These are phyloP conservation scores for Eutypa lata DNA, from an alignment of 2,329 filamentous ascomycete species.

Conservation along the genomic window DNA sequence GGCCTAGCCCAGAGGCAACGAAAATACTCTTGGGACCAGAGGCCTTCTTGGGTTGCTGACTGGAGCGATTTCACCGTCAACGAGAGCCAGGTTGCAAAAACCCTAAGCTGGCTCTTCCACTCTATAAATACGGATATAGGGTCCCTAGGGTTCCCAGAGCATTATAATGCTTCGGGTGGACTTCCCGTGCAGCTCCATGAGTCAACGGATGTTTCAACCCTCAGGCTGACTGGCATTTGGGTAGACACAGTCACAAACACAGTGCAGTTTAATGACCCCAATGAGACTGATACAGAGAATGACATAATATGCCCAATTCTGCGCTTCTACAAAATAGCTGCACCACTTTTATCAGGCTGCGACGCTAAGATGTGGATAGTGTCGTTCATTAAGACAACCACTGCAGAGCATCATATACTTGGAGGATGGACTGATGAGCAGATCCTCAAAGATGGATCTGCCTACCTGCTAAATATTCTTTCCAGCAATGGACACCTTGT, in stretches of 20 bases:
- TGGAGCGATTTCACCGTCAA: background rate
- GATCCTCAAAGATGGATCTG: background rate
- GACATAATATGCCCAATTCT: too few relatives aligned
- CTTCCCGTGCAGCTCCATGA: background rate
- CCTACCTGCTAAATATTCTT: background rate
- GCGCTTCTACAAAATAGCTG: too few relatives aligned
- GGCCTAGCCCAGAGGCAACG: background rate
- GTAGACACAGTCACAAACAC: background rate
- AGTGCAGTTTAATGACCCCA: background rate
- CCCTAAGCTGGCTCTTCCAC: background rate
- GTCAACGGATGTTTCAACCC: background rate
- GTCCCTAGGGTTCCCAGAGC: background rate
- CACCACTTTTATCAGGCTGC: too few relatives aligned
- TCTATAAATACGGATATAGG: background rate
- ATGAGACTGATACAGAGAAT: background rate
- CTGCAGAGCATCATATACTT: conserved; percentile 3
- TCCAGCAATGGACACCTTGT: background rate
- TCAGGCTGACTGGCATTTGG: background rate
- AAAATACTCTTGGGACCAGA: background rate
- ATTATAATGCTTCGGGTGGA: conserved; percentile 1
- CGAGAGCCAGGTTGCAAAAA: background rate
- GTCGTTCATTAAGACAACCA: conserved; percentile 2
- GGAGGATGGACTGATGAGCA: background rate
- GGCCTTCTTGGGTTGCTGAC: conserved; percentile 3
- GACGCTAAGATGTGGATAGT: too few relatives aligned